Percentiles rank a stretch among this genome's conserved stretches.
phyloP scores from a whole-genome alignment of 2,329 filamentous ascomycete genomes.

The Capronia americana region DNA sequence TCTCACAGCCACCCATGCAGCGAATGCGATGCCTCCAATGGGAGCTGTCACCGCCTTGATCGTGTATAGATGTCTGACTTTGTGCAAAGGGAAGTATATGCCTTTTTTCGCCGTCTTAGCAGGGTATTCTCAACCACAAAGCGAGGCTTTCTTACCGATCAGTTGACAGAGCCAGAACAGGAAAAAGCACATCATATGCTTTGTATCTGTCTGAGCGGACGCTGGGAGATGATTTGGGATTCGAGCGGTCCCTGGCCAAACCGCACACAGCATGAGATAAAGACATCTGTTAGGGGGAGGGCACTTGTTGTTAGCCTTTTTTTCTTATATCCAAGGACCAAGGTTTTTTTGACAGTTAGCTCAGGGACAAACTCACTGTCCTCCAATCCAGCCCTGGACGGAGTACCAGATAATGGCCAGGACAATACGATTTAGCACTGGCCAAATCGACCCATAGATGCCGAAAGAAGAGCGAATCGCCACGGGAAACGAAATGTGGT shows the following conservation, averaged over 20 bases:
- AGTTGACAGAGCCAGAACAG: slow-evolving; percentile 47
- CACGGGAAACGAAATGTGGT: slow-evolving; percentile 51
- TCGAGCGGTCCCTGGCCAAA: slow-evolving; percentile 50
- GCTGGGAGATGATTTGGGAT: slow-evolving; percentile 45
- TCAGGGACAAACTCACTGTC: slow-evolving; percentile 38
- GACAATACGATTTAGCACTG: slow-evolving; percentile 47
- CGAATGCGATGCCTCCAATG: slow-evolving; percentile 77
- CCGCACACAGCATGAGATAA: slow-evolving; percentile 52
- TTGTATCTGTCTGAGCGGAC: slow-evolving; percentile 16
- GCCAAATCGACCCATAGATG: slow-evolving; percentile 55
- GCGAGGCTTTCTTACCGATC: slow-evolving; percentile 13
- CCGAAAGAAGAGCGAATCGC: slow-evolving; percentile 52
- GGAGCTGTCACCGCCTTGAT: slow-evolving; percentile 86
- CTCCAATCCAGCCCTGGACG: slow-evolving; percentile 16
- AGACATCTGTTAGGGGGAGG: slow-evolving; percentile 40
- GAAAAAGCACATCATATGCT: slow-evolving; percentile 50
- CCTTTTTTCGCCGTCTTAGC: slow-evolving; percentile 17
- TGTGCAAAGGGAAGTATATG: slow-evolving; percentile 32
- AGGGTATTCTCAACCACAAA: slow-evolving; percentile 4
- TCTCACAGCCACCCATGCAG: slow-evolving; percentile 82
- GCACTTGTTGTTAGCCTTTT: slow-evolving; percentile 6
- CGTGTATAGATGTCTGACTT: slow-evolving; percentile 77
- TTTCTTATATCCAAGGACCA: slow-evolving; percentile 31
- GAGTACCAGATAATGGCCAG: slow-evolving; percentile 47
- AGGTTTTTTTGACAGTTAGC: no score